Conservation (phyloP, 2,329 filamentous ascomycete species). For the Exophiala sideris region DNA sequence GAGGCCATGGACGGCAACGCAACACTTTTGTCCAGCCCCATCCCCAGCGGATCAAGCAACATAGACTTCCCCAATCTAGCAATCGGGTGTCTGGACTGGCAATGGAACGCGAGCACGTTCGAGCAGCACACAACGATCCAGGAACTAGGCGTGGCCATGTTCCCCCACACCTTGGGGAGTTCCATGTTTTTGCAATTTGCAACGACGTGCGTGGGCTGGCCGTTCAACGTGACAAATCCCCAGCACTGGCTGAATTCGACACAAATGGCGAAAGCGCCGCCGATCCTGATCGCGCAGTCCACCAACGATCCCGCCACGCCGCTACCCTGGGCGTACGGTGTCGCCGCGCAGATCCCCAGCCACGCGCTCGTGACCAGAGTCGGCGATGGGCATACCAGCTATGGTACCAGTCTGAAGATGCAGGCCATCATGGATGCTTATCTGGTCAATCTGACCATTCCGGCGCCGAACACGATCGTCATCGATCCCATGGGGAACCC, state of each 20-base stretch:
- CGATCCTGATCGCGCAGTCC: slow-evolving; percentile 40
- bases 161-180: slow-evolving; percentile 36
- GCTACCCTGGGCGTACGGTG: slow-evolving; percentile 37
- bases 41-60: not conserved
- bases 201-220: slow-evolving; percentile 42
- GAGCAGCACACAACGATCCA: slow-evolving; percentile 31
- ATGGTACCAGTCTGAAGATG: not conserved
- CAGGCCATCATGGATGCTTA: slow-evolving; percentile 5
- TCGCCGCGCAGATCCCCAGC: slow-evolving; percentile 35
- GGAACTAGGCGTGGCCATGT: slow-evolving; percentile 32
- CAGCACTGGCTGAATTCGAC: slow-evolving; percentile 29
- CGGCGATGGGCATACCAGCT: slow-evolving; percentile 28
- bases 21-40: slow-evolving; percentile 33
- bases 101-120: slow-evolving; percentile 27
- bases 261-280: slow-evolving; percentile 20
- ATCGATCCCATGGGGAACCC: not conserved
- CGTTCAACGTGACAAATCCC: slow-evolving; percentile 36
- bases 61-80: slow-evolving; percentile 33
- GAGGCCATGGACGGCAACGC: slow-evolving; percentile 38
- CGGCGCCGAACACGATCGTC: slow-evolving; percentile 5
- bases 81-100: slow-evolving; percentile 42
- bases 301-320: slow-evolving; percentile 42
- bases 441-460: slow-evolving; percentile 8
- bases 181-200: slow-evolving; percentile 34
- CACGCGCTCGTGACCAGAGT: slow-evolving; percentile 40